phyloP scores from a whole-genome alignment of 2,329 filamentous ascomycete genomes.

The Emergomyces pasteurianus region DNA sequence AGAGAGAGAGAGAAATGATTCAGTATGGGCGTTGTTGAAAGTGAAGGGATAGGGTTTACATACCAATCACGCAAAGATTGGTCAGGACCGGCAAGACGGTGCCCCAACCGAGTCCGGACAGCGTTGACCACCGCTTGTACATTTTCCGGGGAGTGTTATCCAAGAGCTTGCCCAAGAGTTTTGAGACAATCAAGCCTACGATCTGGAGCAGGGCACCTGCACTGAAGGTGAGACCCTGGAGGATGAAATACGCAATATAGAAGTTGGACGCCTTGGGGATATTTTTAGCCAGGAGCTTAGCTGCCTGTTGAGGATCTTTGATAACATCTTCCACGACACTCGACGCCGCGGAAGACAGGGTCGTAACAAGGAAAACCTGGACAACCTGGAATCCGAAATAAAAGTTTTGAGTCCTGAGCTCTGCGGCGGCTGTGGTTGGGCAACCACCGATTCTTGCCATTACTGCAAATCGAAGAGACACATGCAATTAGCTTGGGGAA shows the following conservation, averaged over 20 bases:
- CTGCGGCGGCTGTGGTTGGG: conserved; percentile 65
- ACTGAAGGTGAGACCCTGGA: conserved; percentile 76
- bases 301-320: conserved; percentile 48
- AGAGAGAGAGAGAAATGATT: conserved; percentile 3
- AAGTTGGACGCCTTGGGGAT: conserved; percentile 83
- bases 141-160: conserved; percentile 68
- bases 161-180: conserved; percentile 60
- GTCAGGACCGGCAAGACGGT: conserved; percentile 71
- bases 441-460: conserved; percentile 72
- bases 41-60: conserved; percentile 20
- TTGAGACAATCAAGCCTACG: conserved; percentile 59
- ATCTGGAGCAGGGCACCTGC: conserved; percentile 64
- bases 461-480: conserved; percentile 31
- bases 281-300: conserved; percentile 56
- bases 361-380: conserved; percentile 83
- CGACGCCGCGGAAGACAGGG: conserved; percentile 68
- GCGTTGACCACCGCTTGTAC: conserved; percentile 62
- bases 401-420: conserved; percentile 79
- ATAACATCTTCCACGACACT: conserved; percentile 53
- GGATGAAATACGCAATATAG: conserved; percentile 87
- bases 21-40: background rate
- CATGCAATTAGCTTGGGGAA: conserved; percentile 1
- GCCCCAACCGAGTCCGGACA: conserved; percentile 70
- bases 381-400: conserved; percentile 66
- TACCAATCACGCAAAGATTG: conserved; percentile 67